Percentiles rank a stretch among this genome's conserved stretches.
Evolutionary conservation across 768 basidiomycete genomes (phyloP).

Genomic region (Phanerochaete carnosa): DNA sequence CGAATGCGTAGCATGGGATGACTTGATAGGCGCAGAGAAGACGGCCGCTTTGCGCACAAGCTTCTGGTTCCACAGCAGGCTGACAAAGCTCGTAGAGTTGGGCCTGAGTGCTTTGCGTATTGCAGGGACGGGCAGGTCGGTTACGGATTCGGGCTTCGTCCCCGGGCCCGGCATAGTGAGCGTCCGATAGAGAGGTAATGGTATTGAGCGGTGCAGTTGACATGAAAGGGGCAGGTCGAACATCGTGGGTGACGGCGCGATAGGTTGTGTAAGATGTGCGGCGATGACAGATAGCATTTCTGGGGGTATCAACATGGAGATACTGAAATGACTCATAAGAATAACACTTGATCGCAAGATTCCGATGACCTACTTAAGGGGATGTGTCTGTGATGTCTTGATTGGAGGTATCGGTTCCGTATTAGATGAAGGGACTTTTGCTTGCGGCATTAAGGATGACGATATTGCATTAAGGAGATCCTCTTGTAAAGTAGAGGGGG

Average conservation of each 20-base stretch:
- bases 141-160: neutral
- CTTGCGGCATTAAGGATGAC: constrained; percentile 33
- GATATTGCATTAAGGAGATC: constrained; percentile 55
- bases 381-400: constrained; percentile 48
- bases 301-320: constrained; percentile 55
- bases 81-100: constrained; percentile 3
- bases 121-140: neutral
- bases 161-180: neutral
- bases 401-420: constrained; percentile 84
- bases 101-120: neutral
- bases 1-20: neutral
- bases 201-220: constrained; percentile 28
- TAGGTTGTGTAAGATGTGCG: constrained; percentile 25
- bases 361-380: neutral
- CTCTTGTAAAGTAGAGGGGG: constrained; percentile 36
- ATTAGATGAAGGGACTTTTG: constrained; percentile 16
- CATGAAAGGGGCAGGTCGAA: constrained; percentile 33
- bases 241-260: constrained; percentile 23
- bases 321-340: constrained; percentile 29
- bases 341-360: neutral
- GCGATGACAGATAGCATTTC: constrained; percentile 44
- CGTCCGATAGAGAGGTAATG: neutral
- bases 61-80: constrained; percentile 11
- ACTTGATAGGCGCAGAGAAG: neutral
- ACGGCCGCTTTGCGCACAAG: constrained; percentile 5